Evolutionary conservation across 2,329 filamentous ascomycete genomes (phyloP).

Genomic region (Orbilia quercus): DNA sequence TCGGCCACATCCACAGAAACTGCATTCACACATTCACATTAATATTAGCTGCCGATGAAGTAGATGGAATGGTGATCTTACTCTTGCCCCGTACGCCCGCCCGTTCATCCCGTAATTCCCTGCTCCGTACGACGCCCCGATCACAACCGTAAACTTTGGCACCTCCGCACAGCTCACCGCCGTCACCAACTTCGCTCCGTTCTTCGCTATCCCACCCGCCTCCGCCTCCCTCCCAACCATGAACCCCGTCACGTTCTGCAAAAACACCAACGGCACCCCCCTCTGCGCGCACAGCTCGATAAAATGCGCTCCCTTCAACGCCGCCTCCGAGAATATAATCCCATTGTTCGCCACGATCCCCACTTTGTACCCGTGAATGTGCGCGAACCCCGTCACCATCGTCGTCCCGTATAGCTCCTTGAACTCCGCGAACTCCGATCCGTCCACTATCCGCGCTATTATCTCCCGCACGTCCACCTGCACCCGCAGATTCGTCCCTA

Average conservation of each 20-base stretch:
- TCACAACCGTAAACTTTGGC: constrained; percentile 95
- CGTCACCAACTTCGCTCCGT: constrained; percentile 95
- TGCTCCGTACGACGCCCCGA: constrained; percentile 68
- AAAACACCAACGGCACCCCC: constrained; percentile 86
- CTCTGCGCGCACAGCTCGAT: constrained; percentile 93
- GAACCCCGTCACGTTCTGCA: constrained; percentile 97
- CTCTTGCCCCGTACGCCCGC: constrained; percentile 73
- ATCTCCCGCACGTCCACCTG: constrained; percentile 88
- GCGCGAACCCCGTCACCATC: constrained; percentile 89
- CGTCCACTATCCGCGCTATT: constrained; percentile 92
- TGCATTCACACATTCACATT: neutral
- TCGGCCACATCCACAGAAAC: constrained; percentile 92
- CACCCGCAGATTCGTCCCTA: constrained; percentile 86
- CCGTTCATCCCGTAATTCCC: constrained; percentile 99
- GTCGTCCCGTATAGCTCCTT: constrained; percentile 90
- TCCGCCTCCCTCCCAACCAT: constrained; percentile 97
- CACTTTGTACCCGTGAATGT: constrained; percentile 88
- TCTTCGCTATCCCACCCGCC: constrained; percentile 94
- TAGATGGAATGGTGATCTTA: constrained; percentile 8
- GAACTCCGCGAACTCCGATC: constrained; percentile 90
- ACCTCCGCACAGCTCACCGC: constrained; percentile 94
- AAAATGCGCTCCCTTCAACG: constrained; percentile 95
- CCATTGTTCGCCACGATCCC: constrained; percentile 97
- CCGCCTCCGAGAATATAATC: constrained; percentile 88
- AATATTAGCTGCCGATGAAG: too few species aligned